Evolutionary conservation across 2,329 filamentous ascomycete genomes (phyloP).

Genomic region (Pestalotiopsis sp.): DNA sequence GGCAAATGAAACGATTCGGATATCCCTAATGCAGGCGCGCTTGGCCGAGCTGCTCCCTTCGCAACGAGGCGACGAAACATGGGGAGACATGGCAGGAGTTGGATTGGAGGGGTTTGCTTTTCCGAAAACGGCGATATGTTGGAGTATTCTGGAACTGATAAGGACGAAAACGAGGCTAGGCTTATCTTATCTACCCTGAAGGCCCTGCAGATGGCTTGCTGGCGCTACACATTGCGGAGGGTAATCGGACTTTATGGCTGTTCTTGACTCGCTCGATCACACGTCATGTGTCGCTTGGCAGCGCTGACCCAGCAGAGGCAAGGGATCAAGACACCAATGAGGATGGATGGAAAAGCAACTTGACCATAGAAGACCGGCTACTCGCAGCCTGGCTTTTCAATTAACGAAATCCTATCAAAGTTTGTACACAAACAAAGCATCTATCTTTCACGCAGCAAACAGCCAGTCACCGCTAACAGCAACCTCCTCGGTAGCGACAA

Average conservation of each 20-base stretch:
- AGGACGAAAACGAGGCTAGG: background rate
- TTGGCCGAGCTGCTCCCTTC: background rate
- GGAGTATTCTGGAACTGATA: background rate
- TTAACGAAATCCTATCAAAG: background rate
- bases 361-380: background rate
- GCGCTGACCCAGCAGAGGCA: background rate
- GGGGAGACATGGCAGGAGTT: background rate
- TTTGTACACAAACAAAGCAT: background rate
- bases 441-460: background rate
- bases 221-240: constrained; percentile 1
- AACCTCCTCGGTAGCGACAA: background rate
- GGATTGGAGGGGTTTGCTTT: background rate
- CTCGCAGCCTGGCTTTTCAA: background rate
- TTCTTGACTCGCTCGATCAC: constrained; percentile 1
- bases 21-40: background rate
- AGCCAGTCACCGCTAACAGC: background rate
- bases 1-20: background rate
- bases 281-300: background rate
- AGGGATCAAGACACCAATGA: background rate
- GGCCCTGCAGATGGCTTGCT: background rate
- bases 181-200: constrained; percentile 3
- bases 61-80: background rate
- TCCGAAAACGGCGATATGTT: constrained; percentile 5
- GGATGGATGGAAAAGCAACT: background rate
- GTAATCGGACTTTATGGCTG: constrained; percentile 1